These are phyloP conservation scores for Arthrocladium fulminans DNA, from an alignment of 2,329 filamentous ascomycete genomes.

Conservation along the genomic window DNA sequence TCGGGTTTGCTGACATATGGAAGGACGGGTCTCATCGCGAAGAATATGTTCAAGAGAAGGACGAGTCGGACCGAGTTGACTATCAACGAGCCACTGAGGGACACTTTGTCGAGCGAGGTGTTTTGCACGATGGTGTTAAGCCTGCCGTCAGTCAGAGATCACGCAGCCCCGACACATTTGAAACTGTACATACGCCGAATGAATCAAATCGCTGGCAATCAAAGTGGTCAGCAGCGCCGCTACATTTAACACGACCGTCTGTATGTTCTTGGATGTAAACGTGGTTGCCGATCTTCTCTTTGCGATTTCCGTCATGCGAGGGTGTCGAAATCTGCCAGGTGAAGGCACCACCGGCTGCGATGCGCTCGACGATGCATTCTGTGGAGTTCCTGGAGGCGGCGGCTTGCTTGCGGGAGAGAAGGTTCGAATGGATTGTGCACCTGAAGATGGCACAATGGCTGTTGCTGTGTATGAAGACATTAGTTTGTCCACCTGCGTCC, in stretches of 20 bases:
- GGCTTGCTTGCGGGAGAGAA: neutral
- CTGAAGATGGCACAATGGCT: slow-evolving; percentile 3
- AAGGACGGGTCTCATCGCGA: slow-evolving; percentile 61
- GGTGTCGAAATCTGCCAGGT: slow-evolving; percentile 82
- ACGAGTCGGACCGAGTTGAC: slow-evolving; percentile 52
- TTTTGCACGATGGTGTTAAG: slow-evolving; percentile 26
- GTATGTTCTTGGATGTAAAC: slow-evolving; percentile 70
- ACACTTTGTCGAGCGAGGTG: slow-evolving; percentile 32
- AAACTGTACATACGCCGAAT: slow-evolving; percentile 14
- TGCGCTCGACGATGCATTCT: neutral
- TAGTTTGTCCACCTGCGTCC: neutral
- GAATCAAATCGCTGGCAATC: slow-evolving; percentile 26
- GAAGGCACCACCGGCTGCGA: slow-evolving; percentile 24
- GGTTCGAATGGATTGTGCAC: neutral
- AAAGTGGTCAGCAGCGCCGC: slow-evolving; percentile 45
- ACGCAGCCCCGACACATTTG: slow-evolving; percentile 14
- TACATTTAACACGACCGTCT: slow-evolving; percentile 60
- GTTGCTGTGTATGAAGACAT: slow-evolving; percentile 5
- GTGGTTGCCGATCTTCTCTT: slow-evolving; percentile 66
- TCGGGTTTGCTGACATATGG: slow-evolving; percentile 55
- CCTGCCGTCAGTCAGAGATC: slow-evolving; percentile 24
- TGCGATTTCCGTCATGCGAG: slow-evolving; percentile 77
- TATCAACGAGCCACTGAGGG: slow-evolving; percentile 30
- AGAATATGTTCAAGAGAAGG: slow-evolving; percentile 59
- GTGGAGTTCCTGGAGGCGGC: neutral